Evolutionary conservation across 192 early-diverging fungal species (phyloP).

Genomic region (Backusella sp.): DNA sequence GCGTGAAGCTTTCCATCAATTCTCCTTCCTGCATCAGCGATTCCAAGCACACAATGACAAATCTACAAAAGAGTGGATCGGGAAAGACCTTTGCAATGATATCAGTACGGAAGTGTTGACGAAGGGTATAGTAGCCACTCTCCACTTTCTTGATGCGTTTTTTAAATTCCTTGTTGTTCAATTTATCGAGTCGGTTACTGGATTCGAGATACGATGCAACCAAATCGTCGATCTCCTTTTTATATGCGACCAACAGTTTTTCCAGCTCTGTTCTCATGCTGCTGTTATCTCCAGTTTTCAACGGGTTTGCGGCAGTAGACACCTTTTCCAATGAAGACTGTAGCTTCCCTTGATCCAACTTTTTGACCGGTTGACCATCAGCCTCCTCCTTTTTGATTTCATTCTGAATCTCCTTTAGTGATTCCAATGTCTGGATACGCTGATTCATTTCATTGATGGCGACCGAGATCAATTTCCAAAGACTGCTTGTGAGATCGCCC

Average conservation of each 20-base stretch:
- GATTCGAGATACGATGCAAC: background rate
- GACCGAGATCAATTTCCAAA: background rate
- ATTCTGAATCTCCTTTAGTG: background rate
- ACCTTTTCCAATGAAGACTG: background rate
- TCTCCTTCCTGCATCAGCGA: constrained; percentile 76
- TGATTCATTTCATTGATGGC: constrained; percentile 2
- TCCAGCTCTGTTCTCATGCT: background rate
- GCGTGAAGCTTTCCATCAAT: constrained; percentile 59
- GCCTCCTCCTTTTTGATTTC: background rate
- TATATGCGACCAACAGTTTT: background rate
- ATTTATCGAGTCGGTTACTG: constrained; percentile 53
- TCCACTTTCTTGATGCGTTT: constrained; percentile 65
- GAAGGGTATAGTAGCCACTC: constrained; percentile 49
- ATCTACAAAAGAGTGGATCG: constrained; percentile 38
- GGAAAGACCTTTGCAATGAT: constrained; percentile 36
- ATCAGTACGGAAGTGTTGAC: constrained; percentile 53
- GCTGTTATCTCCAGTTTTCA: constrained; percentile 2
- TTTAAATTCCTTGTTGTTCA: constrained; percentile 67
- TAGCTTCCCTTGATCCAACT: background rate
- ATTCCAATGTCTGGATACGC: background rate
- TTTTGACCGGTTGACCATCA: background rate
- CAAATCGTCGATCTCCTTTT: constrained; percentile 21
- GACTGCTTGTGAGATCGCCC: background rate
- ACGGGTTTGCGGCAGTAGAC: background rate
- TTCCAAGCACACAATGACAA: constrained; percentile 59